These are phyloP conservation scores for Blastobotrys raffinosifermentans DNA, from an alignment of 1,139 yeast species.

Conservation along the genomic window DNA sequence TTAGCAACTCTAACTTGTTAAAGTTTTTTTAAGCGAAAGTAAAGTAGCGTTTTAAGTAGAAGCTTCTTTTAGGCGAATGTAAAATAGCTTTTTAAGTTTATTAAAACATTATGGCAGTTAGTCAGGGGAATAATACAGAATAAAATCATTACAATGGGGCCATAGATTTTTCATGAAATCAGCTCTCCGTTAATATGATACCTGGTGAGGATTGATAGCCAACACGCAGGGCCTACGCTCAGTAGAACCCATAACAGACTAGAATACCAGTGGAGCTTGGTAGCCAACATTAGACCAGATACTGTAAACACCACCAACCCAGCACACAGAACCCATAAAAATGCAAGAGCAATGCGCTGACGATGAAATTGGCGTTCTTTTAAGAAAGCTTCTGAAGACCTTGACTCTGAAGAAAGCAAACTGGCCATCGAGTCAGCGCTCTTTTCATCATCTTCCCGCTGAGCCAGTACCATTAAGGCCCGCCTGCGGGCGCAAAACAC, in stretches of 20 bases:
- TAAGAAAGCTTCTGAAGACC: neutral
- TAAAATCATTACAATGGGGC: neutral
- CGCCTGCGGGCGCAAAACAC: neutral
- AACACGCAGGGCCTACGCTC: neutral
- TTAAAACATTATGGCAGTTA: neutral
- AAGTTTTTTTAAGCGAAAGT: neutral
- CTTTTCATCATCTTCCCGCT: neutral
- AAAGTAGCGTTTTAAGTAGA: neutral
- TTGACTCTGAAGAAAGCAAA: neutral
- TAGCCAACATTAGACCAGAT: slow-evolving; percentile 2
- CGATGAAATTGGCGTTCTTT: slow-evolving; percentile 4
- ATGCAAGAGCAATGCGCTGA: slow-evolving; percentile 3
- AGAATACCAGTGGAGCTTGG: neutral
- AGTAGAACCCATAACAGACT: slow-evolving; percentile 3
- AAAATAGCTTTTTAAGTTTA: neutral
- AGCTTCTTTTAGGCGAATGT: neutral
- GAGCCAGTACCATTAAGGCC: neutral
- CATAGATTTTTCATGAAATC: neutral
- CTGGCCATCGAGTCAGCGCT: neutral
- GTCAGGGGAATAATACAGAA: neutral
- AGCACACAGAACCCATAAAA: slow-evolving; percentile 5
- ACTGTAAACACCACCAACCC: slow-evolving; percentile 5
- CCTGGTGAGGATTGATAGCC: neutral
- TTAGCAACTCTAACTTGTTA: neutral
- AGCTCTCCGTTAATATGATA: neutral